Base-by-base conservation (phyloP, 108 stramenopile species). In the Craspedostauros australis region DNA sequence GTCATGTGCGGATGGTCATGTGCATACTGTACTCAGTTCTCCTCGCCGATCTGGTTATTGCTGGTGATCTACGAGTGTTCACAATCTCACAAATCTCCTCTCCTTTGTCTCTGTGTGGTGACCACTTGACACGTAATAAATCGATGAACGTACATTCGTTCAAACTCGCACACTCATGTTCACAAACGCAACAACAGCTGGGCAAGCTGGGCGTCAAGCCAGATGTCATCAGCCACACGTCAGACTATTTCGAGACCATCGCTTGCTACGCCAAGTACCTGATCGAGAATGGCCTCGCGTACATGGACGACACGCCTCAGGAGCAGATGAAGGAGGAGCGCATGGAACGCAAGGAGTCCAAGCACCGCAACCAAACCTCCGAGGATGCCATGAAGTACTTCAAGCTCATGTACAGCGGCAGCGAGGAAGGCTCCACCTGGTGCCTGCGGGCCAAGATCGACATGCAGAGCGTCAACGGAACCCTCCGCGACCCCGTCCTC, bases 281-380 rank as follows among this genome's bases (percentile, higher is more conserved):
- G 82, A 96, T 99, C 55, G 55, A 71, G 9, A 70, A 91, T 38
- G 96, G 97, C 29, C 49, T 93, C 1, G 99, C 97, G 16, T 99
- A 92, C 77, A 98, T 98, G 97, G 99, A 99, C 66, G 93, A 98
- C 64, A 98, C 96, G 11, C 94, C 95, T 16, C 95, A 97, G 61
- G 96, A 98, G 45, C 72, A 71, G 54, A 95, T 96, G 93, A 79
- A 82, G 54, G 72, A 67, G 47, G 90, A 95, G 39, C 80, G 90
- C 8, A 78, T 73, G 64, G 71, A 85, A 27, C 79, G 86, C n/a
- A 29, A 70, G 24, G 67, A 89, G 32, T 82, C 80, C n/a, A 82
- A 81, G 39, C 78, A 85, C 53, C 84, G 97, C 22, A 81, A 86
- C 54, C 84, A 82, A 50, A 51, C 74, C 8, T 58, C 70, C 1